Evolutionary conservation across 1,284 basidiomycete genomes (phyloP).

Genomic region (Puccinia hordei): DNA sequence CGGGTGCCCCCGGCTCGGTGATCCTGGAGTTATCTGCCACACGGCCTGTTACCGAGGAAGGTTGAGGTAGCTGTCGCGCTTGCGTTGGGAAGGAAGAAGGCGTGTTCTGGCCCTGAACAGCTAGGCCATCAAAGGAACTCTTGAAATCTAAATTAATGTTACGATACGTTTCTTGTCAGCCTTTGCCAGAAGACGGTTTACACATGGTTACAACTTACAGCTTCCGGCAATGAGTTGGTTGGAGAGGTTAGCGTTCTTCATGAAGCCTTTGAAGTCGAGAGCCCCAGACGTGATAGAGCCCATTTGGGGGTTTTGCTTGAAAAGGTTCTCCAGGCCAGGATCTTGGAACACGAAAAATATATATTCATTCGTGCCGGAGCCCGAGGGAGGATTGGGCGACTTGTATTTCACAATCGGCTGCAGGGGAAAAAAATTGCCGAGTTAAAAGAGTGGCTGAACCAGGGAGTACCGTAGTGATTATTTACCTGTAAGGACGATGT

Average conservation of each 20-base stretch:
- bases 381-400: slow-evolving; percentile 17
- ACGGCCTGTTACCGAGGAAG: background rate
- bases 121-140: slow-evolving; percentile 5
- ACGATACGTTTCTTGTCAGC: background rate
- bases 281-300: background rate
- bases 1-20: background rate
- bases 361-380: slow-evolving; percentile 18
- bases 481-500: background rate
- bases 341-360: slow-evolving; percentile 34
- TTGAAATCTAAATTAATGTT: slow-evolving; percentile 11
- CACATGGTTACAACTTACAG: slow-evolving; percentile 11
- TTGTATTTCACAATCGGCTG: slow-evolving; percentile 25
- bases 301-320: background rate
- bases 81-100: background rate
- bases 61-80: background rate
- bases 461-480: no score
- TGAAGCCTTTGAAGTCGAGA: slow-evolving; percentile 1
- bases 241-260: background rate
- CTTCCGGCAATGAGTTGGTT: slow-evolving; percentile 22
- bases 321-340: background rate
- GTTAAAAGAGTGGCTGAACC: background rate
- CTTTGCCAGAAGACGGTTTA: no score
- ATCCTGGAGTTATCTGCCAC: background rate
- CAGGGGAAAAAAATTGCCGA: background rate
- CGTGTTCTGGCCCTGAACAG: background rate